A percentile compares a stretch with the other conserved stretches of the same genome.
Conservation (phyloP, 1,139 yeast genomes). For the Suhomyces wounanorum region DNA sequence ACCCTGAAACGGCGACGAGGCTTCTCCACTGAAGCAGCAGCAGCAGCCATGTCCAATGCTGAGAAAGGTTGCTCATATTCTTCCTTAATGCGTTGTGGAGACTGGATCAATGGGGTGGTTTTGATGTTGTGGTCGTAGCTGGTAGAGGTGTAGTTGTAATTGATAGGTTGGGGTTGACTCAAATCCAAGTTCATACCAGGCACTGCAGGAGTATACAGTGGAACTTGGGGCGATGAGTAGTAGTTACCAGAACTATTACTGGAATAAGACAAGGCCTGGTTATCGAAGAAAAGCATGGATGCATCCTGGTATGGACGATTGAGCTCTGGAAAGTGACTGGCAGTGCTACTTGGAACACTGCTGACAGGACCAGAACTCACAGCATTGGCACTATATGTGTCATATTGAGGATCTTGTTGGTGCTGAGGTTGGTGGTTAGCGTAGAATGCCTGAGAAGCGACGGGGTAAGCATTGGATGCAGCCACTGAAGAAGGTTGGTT, state of each 20-base stretch:
- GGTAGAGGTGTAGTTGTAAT: conserved; percentile 11
- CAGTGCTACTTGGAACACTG: conserved; percentile 2
- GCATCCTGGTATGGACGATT: conserved; percentile 5
- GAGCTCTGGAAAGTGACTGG: conserved; percentile 3
- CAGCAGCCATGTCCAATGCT: conserved; percentile 8
- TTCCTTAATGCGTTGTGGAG: conserved; percentile 10
- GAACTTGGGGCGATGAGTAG: conserved; percentile 7
- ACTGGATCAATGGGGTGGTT: conserved; percentile 8
- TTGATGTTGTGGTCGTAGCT: conserved; percentile 3
- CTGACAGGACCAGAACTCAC: not conserved
- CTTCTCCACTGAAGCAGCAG: conserved; percentile 4
- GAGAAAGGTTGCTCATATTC: conserved; percentile 6
- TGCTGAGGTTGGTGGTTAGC: conserved; percentile 2
- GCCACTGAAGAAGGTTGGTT: not conserved
- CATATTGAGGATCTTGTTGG: conserved; percentile 4
- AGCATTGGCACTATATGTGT: conserved; percentile 6
- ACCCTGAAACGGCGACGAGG: conserved; percentile 39
- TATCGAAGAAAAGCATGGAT: conserved; percentile 9
- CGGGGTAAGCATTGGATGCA: conserved; percentile 2
- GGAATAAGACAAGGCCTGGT: conserved; percentile 7
- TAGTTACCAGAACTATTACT: conserved; percentile 8
- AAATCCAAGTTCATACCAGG: conserved; percentile 3
- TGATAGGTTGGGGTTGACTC: conserved; percentile 7
- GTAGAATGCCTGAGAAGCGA: conserved; percentile 17
- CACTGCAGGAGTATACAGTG: conserved; percentile 3